Conservation (phyloP, 73 alveolate genomes). For the Paramecium octaurelia region DNA sequence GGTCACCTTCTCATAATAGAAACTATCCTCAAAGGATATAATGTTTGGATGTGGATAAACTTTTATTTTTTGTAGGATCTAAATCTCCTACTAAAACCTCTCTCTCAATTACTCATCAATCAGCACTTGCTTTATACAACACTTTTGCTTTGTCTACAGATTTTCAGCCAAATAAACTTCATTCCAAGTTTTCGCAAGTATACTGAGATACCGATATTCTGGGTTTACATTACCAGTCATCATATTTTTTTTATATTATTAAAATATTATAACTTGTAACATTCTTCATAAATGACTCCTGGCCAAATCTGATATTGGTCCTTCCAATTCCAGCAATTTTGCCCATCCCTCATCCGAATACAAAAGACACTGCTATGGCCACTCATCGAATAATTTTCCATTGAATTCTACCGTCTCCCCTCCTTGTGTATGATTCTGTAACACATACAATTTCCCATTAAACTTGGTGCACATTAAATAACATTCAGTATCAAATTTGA, state of each 20-base stretch:
- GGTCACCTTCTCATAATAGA: neutral
- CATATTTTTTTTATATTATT: neutral
- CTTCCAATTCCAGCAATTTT: neutral
- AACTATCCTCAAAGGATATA: neutral
- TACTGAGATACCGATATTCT: conserved; percentile 1
- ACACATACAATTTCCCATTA: neutral
- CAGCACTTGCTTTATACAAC: neutral
- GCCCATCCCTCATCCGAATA: neutral
- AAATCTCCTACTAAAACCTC: neutral
- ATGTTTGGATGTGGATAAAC: conserved; percentile 43
- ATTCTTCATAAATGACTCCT: neutral
- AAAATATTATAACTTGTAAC: neutral
- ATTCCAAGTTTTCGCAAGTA: neutral
- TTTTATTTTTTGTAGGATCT: neutral
- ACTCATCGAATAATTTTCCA: conserved; percentile 17
- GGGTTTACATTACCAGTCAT: neutral
- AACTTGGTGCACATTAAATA: neutral
- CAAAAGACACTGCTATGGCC: neutral
- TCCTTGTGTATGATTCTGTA: neutral
- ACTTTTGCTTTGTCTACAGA: neutral
- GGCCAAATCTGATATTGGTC: neutral
- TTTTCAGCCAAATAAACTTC: neutral
- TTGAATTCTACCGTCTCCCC: neutral
- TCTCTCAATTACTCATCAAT: neutral
- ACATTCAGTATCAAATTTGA: neutral